Evolutionary conservation across 208 protist species (phyloP), one percentile per base, ranked within the genome.

Genomic region (Crithidia bombi): DNA sequence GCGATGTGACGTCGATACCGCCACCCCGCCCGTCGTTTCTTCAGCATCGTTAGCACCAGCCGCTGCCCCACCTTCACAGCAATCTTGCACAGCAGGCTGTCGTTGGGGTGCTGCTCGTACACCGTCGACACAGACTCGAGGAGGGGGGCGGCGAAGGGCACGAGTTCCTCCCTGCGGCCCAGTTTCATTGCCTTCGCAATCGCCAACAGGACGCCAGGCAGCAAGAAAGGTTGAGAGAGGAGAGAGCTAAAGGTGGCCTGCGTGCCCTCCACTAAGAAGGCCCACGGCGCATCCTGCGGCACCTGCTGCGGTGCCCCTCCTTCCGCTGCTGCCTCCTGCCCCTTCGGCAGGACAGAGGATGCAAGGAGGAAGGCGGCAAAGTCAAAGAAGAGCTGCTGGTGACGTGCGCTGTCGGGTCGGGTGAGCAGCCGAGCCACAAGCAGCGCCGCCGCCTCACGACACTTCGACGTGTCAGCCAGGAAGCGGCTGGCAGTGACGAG

Each of bases 121-220:
- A 88, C 61, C 12, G 43, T 61, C 26, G 63, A 66, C 25, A 92
- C 82, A 44, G 73, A 68, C 12, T 65, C 17, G 32, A 92, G 72
- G 32, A 97, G 69, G 30, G 65, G 49, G 10, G 69, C 65, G 5
- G 88, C 78, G 61, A 96, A 89, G 5, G 69, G 51, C 5, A 89
- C 52, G 23, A 98, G 76, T 61, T 98, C 94, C 43, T 80, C 46
- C 21, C 97, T 87, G 46, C 93, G 78, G 17, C 96, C 98, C 44
- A 90, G 78, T 83, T 98, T 98, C 73, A 98, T 84, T 23, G 98
- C 94, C 62, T 79, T 78, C 2, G 95, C 89, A 1, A 98, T 73
- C 1, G 93, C 83, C 26, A 83, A 49, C 43, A 98, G 81, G 28
- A 98, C 80, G 52, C 98, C 97, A 19, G 83, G 86, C 17, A 92